These are phyloP conservation scores for Neurospora sp. DNA, from an alignment of 2,329 filamentous ascomycete species.

Conservation along the genomic window DNA sequence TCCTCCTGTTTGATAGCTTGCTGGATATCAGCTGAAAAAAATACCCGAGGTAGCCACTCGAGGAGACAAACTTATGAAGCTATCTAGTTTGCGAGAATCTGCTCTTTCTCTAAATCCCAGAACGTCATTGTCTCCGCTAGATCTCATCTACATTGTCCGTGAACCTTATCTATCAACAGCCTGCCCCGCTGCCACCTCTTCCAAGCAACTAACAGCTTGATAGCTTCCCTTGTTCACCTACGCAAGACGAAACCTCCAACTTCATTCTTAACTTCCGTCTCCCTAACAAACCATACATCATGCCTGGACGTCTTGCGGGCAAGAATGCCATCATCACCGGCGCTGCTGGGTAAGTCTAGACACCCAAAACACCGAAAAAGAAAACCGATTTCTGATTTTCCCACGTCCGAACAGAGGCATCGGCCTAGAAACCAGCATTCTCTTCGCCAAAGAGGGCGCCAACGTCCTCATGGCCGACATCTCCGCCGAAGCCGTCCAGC, in stretches of 20 bases:
- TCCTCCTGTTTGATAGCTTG: not conserved
- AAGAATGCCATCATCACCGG: conserved; percentile 70
- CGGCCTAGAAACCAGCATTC: conserved; percentile 82
- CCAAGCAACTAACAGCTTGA: not conserved
- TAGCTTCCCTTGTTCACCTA: not conserved
- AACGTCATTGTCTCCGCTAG: not conserved
- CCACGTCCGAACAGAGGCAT: conserved; percentile 57
- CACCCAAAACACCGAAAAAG: not conserved
- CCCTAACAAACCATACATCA: not conserved
- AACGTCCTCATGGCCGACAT: conserved; percentile 80
- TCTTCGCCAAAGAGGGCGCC: conserved; percentile 83
- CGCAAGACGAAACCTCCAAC: not conserved
- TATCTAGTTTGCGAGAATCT: not conserved
- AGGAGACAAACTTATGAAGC: not conserved
- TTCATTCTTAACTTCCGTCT: not conserved
- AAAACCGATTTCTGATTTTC: not conserved
- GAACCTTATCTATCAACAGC: not conserved
- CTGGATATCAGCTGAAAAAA: not conserved
- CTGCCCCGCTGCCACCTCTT: not conserved
- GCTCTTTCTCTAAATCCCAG: not conserved
- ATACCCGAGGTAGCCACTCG: not conserved
- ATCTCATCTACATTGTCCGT: not conserved
- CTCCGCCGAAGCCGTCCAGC: conserved; percentile 66
- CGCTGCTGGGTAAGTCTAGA: conserved; percentile 62
- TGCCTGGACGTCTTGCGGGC: conserved; percentile 41